A percentile compares a stretch with the other conserved stretches of the same genome.
Evolutionary conservation across 2,329 filamentous ascomycete species (phyloP).

Genomic region (Nothomitra cinnamomea): DNA sequence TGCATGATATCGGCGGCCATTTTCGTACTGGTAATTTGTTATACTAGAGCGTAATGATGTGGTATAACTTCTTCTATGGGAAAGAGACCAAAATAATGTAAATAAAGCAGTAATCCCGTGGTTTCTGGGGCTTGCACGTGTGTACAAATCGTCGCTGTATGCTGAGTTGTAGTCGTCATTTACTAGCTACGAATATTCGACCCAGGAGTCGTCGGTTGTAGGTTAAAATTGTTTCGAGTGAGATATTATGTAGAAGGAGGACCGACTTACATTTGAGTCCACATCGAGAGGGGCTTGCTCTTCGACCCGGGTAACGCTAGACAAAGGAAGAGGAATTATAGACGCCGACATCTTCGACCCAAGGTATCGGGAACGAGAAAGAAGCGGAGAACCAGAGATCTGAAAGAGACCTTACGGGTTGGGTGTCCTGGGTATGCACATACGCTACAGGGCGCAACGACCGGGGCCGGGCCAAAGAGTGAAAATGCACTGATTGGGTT

Average conservation of each 20-base stretch:
- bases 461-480: no score
- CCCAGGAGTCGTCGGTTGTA: no score
- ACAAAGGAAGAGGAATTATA: background rate
- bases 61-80: constrained; percentile 10
- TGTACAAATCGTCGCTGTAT: constrained; percentile 1
- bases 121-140: background rate
- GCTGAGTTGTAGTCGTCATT: background rate
- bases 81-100: background rate
- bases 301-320: background rate
- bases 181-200: background rate
- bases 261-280: background rate
- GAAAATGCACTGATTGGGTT: background rate
- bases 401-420: no score
- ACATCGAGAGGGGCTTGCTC: background rate
- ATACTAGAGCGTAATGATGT: constrained; percentile 23
- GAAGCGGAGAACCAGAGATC: background rate
- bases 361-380: background rate
- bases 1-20: constrained; percentile 41
- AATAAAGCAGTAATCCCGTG: background rate
- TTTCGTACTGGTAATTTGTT: constrained; percentile 35
- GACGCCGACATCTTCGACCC: background rate
- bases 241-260: no score
- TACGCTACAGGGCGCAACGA: no score
- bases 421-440: no score
- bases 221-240: no score